Evolutionary conservation across 2,329 filamentous ascomycete species (phyloP).

Genomic region (Diaporthe sp.): DNA sequence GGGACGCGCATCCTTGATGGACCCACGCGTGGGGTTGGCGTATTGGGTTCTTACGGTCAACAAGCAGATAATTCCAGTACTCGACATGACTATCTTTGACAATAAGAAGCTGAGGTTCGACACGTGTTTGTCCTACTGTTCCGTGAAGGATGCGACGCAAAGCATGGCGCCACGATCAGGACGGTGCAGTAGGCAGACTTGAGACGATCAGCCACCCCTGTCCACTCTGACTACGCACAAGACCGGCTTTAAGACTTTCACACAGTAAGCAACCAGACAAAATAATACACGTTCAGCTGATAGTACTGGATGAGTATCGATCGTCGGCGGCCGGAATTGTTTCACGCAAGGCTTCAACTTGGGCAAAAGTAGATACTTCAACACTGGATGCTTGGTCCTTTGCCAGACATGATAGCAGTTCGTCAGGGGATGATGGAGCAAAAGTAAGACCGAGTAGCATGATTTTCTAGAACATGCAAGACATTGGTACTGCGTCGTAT

Average conservation of each 20-base stretch:
- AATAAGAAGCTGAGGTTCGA: neutral
- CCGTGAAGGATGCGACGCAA: neutral
- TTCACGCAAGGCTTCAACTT: neutral
- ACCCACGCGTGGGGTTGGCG: neutral
- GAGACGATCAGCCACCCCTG: neutral
- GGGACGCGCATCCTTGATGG: neutral
- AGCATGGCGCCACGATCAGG: neutral
- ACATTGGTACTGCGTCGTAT: neutral
- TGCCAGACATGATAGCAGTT: neutral
- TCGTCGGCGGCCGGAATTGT: neutral
- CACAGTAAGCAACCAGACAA: neutral
- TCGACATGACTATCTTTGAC: too few species aligned
- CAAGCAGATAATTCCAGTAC: neutral
- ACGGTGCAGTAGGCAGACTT: neutral
- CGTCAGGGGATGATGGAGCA: neutral
- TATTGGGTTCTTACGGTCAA: neutral
- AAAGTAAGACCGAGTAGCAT: neutral
- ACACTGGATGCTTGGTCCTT: neutral
- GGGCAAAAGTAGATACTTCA: neutral
- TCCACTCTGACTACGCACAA: neutral
- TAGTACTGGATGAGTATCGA: neutral
- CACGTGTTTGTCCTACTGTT: too few species aligned
- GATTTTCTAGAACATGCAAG: neutral
- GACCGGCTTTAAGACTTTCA: neutral
- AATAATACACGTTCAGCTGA: neutral